phyloP scores from a whole-genome alignment of 306 rosid species.

The Cucurbita ficifolia region DNA sequence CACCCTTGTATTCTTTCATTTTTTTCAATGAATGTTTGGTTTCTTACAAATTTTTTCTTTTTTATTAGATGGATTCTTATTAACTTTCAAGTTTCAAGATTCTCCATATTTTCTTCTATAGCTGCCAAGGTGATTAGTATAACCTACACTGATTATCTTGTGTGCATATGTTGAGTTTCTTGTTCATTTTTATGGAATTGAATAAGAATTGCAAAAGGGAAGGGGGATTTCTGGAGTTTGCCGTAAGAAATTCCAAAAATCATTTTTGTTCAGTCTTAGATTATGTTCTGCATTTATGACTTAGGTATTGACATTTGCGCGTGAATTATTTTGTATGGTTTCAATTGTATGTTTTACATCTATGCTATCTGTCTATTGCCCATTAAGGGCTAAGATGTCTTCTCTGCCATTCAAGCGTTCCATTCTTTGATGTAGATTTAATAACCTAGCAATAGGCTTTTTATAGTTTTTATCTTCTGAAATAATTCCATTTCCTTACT shows the following conservation, averaged over 20 bases:
- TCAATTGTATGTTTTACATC: not conserved
- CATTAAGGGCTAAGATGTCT: not conserved
- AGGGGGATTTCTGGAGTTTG: not conserved
- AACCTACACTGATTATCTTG: not conserved
- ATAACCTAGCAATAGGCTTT: not conserved
- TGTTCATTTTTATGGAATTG: not conserved
- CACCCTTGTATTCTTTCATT: too few species aligned
- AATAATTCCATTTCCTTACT: conserved; percentile 4
- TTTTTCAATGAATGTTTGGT: too few species aligned
- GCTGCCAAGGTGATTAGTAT: not conserved
- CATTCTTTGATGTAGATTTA: not conserved
- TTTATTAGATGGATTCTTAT: not conserved
- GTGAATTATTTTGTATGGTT: not conserved
- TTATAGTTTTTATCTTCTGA: conserved; percentile 2
- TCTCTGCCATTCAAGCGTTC: not conserved
- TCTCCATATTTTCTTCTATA: not conserved
- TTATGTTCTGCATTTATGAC: not conserved
- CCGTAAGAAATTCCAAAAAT: not conserved
- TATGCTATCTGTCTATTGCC: not conserved
- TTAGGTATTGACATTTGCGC: not conserved
- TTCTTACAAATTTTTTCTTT: too few species aligned
- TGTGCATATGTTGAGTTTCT: not conserved
- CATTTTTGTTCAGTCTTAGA: not conserved
- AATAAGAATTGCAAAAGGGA: not conserved
- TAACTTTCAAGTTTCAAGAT: not conserved